These are phyloP conservation scores for Dinochytrium kinnereticum DNA, from an alignment of 371 early-diverging fungal genomes.

Conservation along the genomic window DNA sequence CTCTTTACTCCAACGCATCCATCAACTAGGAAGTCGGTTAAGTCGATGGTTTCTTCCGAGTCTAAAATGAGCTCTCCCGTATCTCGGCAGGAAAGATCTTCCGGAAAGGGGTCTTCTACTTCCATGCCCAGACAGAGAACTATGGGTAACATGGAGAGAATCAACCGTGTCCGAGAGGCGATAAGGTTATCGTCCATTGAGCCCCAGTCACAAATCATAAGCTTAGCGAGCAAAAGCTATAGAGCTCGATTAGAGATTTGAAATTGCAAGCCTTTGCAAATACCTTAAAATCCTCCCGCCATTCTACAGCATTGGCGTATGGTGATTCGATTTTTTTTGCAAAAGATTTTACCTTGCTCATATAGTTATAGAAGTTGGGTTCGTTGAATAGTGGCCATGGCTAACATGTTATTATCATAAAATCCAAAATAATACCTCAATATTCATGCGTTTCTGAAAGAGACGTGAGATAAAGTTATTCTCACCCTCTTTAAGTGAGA, in stretches of 20 bases:
- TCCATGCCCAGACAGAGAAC: not conserved
- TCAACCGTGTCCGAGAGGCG: not conserved
- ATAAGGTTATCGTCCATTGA: conserved; percentile 19
- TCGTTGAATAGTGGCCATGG: conserved; percentile 17
- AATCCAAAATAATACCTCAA: not conserved
- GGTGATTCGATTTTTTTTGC: not conserved
- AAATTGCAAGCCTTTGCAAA: not conserved
- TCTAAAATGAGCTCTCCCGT: not conserved
- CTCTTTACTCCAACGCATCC: too few species aligned
- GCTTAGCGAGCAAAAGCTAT: conserved; percentile 9
- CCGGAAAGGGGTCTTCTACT: not conserved
- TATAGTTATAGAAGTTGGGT: conserved; percentile 9
- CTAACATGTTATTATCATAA: not conserved
- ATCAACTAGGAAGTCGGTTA: not conserved
- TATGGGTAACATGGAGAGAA: not conserved
- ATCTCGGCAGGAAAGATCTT: conserved; percentile 8
- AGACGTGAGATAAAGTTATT: conserved; percentile 21
- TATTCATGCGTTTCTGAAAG: not conserved
- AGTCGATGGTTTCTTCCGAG: not conserved
- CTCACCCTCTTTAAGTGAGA: conserved; percentile 4
- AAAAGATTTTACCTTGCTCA: not conserved
- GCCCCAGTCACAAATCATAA: conserved; percentile 22
- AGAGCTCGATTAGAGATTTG: not conserved
- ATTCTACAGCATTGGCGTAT: not conserved
- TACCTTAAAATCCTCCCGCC: conserved; percentile 12